Evolutionary conservation across 2,329 filamentous ascomycete species (phyloP).

Genomic region (Epichloe amarillans): DNA sequence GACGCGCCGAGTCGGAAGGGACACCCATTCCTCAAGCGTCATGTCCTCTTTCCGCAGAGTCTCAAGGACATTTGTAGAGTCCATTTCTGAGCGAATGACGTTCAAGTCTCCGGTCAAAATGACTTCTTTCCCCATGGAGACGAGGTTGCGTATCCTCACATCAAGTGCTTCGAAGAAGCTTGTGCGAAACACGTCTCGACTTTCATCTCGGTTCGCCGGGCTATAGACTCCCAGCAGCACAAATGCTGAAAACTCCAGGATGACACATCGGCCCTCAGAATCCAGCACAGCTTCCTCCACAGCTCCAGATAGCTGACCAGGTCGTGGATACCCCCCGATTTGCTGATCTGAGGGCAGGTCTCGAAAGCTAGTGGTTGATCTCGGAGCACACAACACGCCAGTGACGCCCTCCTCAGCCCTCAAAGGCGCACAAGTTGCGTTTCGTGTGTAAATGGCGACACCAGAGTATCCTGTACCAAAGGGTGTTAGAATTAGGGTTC

Average conservation of each 20-base stretch:
- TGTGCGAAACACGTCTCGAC: constrained; percentile 67
- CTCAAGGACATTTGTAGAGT: constrained; percentile 64
- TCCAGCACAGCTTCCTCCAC: constrained; percentile 65
- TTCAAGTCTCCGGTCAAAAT: constrained; percentile 84
- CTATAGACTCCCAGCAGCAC: constrained; percentile 88
- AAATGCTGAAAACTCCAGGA: constrained; percentile 89
- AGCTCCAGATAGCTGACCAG: constrained; percentile 47
- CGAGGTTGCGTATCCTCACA: constrained; percentile 70
- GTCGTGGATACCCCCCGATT: constrained; percentile 84
- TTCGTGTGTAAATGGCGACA: constrained; percentile 90
- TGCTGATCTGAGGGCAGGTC: constrained; percentile 60
- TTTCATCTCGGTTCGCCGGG: constrained; percentile 77
- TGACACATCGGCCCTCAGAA: constrained; percentile 79
- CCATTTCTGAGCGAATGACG: constrained; percentile 54
- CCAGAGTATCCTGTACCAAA: constrained; percentile 70
- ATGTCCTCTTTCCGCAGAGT: constrained; percentile 56
- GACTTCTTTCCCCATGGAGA: constrained; percentile 68
- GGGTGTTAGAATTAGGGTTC: neutral
- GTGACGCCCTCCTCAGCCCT: constrained; percentile 89
- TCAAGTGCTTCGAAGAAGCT: constrained; percentile 73
- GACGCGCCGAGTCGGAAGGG: constrained; percentile 56
- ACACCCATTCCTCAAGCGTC: constrained; percentile 59
- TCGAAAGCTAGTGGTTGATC: constrained; percentile 55
- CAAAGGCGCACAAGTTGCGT: constrained; percentile 70
- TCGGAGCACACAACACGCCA: constrained; percentile 63